Evolutionary conservation across 2,329 filamentous ascomycete species (phyloP), one percentile per base, ranked within the genome.

Genomic region (Ramularia endophylla): DNA sequence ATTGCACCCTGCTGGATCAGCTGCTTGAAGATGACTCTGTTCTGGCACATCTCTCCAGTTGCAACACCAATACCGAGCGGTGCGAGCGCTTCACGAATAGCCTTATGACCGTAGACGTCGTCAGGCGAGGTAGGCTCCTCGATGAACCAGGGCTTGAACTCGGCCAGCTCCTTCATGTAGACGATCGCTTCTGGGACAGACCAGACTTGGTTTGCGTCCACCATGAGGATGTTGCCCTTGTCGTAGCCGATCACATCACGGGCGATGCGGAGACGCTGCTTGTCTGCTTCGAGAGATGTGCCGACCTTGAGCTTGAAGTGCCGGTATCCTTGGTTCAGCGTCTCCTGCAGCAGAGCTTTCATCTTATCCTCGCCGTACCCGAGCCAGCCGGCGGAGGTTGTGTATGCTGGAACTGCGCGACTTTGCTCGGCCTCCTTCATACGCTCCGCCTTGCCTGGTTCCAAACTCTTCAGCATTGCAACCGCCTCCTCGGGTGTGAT

Each of bases 221-320:
- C 82, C 87, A 95, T 94, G 55, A 95, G 74, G 38, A 90, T 76
- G 64, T 90, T 90, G 45, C 83, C 87, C 60, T 74, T 71, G 64
- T 94, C 87, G 64, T 83, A 90, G 2, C 86, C 85, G 60, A 94
- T 84, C 29, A 90, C 80, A 20, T 85, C 78, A 33, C 87, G 73
- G 5, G 86, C 87, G 62, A 94, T 87, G 11, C 65, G 63, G 54
- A 94, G 69, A 4, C 88, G 73, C 44, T 75, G 71, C 55, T 75
- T 74, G 64, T 95, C 87, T 48, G 82, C 78, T 52, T 81, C 83
- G 12, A 94, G 58, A 52, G 76, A 78, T 8, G 76, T 77, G 28
- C 87, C 87, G 33, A 94, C 87, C 72, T 95, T 95, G 63, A 94
- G 70, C 74, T 94, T 95, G 70, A 94, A 94, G 69, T 94, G 81